Base-by-base conservation (phyloP, 305 asterid genomes). In the Euphrasia arctica region DNA sequence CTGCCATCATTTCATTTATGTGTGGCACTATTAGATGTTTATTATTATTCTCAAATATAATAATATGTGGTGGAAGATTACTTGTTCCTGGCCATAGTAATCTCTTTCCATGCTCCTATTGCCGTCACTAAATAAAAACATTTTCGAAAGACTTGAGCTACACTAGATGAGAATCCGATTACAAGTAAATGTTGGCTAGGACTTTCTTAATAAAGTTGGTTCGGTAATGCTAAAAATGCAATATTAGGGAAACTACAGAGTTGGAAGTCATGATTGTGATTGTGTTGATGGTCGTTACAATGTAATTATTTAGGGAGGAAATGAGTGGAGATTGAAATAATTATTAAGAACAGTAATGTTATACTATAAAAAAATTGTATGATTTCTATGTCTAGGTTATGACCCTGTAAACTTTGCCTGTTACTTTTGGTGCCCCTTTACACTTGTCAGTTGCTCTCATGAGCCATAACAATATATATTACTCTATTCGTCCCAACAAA, bases 1-100 rank as follows among this genome's bases (percentile, higher is more conserved):
- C 9, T 36, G 42, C 42, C 47, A 41, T 50, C 45, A 29, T 51
- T 65, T 61, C 22, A 27, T 28, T 55, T 64, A n/a, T 62, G 9
- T 14, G n/a, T 47, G 47, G 63, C 36, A 59, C 36, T 47, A 36
- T 22, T 60, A 31, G 64, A 54, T 22, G 58, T 54, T 29, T 1
- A n/a, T 51, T 51, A 15, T 9, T 11, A 51, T 51, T 51, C 56
- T 50, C 56, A 51, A 14, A 51, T 15, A 8, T 51, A 22, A 1
- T 51, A 51, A 51, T 5, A 22, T 51, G 4, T 29, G 57, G 15
- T 4, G 57, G 57, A 22, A 6, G 12, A 14, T 15, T 25, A 9
- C 18, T 22, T 14, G 29, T 22, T 31, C 27, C 0, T 51, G 27
- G 28, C 57, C 15, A 15, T 50, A 4, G 36, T 54, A 7, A 25